Conservation (phyloP, 805 yeast genomes). For the Candida gorgasii region DNA sequence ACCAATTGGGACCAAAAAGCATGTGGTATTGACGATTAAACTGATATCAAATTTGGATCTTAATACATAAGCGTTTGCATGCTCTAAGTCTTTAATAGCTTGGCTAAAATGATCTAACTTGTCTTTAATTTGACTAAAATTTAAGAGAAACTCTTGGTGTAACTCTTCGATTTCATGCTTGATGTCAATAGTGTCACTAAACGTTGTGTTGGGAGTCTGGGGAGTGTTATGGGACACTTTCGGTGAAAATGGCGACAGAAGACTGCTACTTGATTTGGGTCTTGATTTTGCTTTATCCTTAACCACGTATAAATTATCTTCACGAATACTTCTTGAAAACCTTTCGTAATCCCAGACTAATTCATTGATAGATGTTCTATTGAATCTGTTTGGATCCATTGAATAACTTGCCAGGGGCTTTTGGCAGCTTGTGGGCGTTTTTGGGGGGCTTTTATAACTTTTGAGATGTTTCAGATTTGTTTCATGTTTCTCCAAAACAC, state of each 20-base stretch:
- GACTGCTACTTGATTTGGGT: not conserved
- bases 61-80: not conserved
- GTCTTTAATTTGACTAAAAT: constrained; percentile 1
- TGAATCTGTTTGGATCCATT: not conserved
- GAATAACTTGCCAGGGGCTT: too few relatives aligned
- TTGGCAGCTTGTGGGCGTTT: not conserved
- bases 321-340: not conserved
- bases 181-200: not conserved
- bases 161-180: constrained; percentile 3
- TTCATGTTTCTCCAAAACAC: not conserved
- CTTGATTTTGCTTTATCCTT: not conserved
- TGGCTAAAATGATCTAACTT: constrained; percentile 10
- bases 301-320: constrained; percentile 3
- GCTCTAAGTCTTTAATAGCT: constrained; percentile 4
- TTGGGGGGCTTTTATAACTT: not conserved
- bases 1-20: not conserved
- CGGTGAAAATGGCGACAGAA: not conserved
- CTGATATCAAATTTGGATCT: not conserved
- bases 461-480: constrained; percentile 1
- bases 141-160: not conserved
- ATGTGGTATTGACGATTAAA: constrained; percentile 1
- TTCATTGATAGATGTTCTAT: not conserved
- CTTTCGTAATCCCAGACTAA: constrained; percentile 2
- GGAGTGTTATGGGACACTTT: not conserved
- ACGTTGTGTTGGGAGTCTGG: not conserved